These are phyloP conservation scores for Sporothrix luriei DNA, from an alignment of 2,329 filamentous ascomycete genomes.

Conservation along the genomic window DNA sequence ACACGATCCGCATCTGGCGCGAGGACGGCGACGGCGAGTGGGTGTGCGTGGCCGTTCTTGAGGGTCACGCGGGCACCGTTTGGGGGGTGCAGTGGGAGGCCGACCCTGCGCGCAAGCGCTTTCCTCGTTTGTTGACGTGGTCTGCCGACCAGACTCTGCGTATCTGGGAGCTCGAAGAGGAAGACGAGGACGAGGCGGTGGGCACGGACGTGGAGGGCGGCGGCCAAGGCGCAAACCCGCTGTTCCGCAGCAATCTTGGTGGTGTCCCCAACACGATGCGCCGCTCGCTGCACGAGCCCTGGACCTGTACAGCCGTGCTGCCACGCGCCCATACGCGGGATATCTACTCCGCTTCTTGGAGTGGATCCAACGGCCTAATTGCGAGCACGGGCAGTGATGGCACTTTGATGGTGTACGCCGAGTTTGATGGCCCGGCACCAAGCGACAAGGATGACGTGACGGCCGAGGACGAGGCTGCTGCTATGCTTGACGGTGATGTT, in stretches of 20 bases:
- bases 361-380: constrained; percentile 70
- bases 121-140: constrained; percentile 73
- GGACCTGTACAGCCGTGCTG: constrained; percentile 75
- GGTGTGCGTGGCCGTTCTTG: constrained; percentile 81
- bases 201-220: constrained; percentile 29
- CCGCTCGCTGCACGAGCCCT: constrained; percentile 74
- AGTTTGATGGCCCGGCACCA: constrained; percentile 44
- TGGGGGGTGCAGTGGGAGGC: constrained; percentile 81
- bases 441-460: neutral
- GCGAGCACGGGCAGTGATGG: constrained; percentile 92
- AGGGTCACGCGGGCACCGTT: constrained; percentile 81
- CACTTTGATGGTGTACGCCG: constrained; percentile 75
- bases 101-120: constrained; percentile 46
- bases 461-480: constrained; percentile 31
- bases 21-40: constrained; percentile 90
- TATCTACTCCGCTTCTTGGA: constrained; percentile 86
- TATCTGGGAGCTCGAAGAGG: constrained; percentile 71
- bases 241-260: constrained; percentile 50
- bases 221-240: constrained; percentile 36
- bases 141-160: constrained; percentile 81
- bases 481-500: constrained; percentile 33
- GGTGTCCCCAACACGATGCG: constrained; percentile 90
- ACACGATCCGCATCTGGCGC: constrained; percentile 84
- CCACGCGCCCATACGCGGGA: constrained; percentile 76
- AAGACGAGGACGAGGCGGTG: constrained; percentile 48